These are phyloP conservation scores for Exophiala sp. DNA, from an alignment of 2,329 filamentous ascomycete genomes.

Conservation along the genomic window DNA sequence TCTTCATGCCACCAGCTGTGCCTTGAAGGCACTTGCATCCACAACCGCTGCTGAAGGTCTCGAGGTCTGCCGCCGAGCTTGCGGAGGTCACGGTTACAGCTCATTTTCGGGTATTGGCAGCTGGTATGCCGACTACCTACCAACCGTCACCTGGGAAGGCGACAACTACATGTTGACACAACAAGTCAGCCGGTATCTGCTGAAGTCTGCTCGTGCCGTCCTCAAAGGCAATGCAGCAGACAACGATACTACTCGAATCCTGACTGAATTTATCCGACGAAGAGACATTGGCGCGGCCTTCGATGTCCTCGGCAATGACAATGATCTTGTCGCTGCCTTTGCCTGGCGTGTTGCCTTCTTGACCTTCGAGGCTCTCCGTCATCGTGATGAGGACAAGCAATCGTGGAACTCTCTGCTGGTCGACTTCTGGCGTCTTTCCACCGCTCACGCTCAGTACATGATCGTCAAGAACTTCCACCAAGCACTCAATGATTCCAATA, in stretches of 20 bases:
- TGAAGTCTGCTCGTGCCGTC: constrained; percentile 71
- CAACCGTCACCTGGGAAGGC: constrained; percentile 69
- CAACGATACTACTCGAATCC: constrained; percentile 67
- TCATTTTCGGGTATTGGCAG: constrained; percentile 72
- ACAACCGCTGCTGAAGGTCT: constrained; percentile 71
- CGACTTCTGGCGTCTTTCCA: constrained; percentile 73
- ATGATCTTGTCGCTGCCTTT: constrained; percentile 69
- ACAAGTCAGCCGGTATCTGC: constrained; percentile 71
- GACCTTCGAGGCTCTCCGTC: constrained; percentile 71
- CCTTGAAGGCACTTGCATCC: constrained; percentile 69
- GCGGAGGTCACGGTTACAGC: constrained; percentile 73
- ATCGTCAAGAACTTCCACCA: constrained; percentile 78
- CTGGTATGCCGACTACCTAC: constrained; percentile 73
- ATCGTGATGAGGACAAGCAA: constrained; percentile 70
- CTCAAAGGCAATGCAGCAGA: constrained; percentile 60
- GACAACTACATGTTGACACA: constrained; percentile 82
- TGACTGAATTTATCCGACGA: constrained; percentile 61
- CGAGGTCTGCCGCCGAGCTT: constrained; percentile 70
- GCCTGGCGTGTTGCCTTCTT: constrained; percentile 72
- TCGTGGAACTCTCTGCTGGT: constrained; percentile 75
- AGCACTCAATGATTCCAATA: constrained; percentile 55
- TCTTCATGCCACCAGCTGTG: constrained; percentile 72
- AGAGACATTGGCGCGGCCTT: constrained; percentile 70
- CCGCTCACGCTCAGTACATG: constrained; percentile 72
- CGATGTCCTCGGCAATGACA: constrained; percentile 67